Evolutionary conservation across 2,329 filamentous ascomycete genomes (phyloP).

Genomic region (Pestalotiopsis sp.): DNA sequence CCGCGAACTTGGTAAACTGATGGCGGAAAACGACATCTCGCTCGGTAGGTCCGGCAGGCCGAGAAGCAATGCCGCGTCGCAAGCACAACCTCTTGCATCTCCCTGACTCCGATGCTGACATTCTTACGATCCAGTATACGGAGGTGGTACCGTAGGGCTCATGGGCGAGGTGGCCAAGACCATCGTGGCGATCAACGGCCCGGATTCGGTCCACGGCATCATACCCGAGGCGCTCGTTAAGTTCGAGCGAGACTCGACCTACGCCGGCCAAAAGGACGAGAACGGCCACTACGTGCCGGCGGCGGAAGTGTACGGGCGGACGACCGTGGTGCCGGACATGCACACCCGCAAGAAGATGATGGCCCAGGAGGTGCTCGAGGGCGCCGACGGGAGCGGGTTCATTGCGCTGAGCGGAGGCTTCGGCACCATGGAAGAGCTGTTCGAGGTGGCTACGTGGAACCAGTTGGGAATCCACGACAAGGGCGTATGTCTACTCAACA

Average conservation of each 20-base stretch:
- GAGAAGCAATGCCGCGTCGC: not conserved
- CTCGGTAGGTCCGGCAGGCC: conserved; percentile 54
- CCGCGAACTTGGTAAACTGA: conserved; percentile 69
- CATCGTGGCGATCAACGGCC: conserved; percentile 80
- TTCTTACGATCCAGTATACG: conserved; percentile 68
- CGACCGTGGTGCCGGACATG: conserved; percentile 93
- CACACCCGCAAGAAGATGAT: conserved; percentile 94
- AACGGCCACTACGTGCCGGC: conserved; percentile 63
- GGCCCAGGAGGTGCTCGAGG: conserved; percentile 82
- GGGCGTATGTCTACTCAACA: conserved; percentile 81
- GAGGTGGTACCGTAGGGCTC: conserved; percentile 89
- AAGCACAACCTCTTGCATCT: not conserved
- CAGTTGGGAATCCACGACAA: conserved; percentile 88
- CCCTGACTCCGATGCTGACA: not conserved
- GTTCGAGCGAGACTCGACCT: conserved; percentile 70
- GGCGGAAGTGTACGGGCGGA: conserved; percentile 72
- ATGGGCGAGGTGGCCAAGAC: conserved; percentile 95
- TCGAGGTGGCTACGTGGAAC: conserved; percentile 92
- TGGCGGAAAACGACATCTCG: conserved; percentile 76
- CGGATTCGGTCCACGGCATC: conserved; percentile 84
- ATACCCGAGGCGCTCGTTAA: conserved; percentile 85
- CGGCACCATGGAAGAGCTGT: conserved; percentile 94
- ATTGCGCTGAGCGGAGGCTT: conserved; percentile 85
- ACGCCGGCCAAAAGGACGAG: conserved; percentile 44
- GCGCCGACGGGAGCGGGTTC: conserved; percentile 84